These are phyloP conservation scores for Ceratobasidium sp. DNA, from an alignment of 1,284 basidiomycete species.

Conservation along the genomic window DNA sequence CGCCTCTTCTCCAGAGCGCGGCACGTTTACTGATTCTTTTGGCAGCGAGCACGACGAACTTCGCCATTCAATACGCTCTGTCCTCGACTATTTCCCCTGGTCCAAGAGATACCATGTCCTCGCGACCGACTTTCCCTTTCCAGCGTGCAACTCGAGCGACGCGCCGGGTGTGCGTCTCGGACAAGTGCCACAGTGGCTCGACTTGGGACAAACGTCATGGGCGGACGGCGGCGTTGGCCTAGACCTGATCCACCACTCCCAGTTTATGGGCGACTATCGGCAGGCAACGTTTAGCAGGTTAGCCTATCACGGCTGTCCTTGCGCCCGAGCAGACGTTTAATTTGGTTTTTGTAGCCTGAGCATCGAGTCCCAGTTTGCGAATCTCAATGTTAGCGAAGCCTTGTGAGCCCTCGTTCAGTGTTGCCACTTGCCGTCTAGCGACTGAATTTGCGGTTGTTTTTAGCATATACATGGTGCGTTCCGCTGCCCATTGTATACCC, in stretches of 20 bases:
- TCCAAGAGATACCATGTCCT: conserved; percentile 44
- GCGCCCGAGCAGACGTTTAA: conserved; percentile 18
- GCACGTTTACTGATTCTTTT: conserved; percentile 1
- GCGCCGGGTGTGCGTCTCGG: conserved; percentile 29
- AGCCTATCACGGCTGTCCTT: neutral
- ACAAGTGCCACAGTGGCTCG: conserved; percentile 48
- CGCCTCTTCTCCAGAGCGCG: neutral
- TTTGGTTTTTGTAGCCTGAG: conserved; percentile 38
- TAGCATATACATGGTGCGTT: conserved; percentile 46
- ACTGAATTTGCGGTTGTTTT: neutral
- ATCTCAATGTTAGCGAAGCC: conserved; percentile 44
- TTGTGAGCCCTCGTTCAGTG: conserved; percentile 45
- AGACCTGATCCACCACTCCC: conserved; percentile 43
- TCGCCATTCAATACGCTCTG: conserved; percentile 48
- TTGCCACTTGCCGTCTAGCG: neutral
- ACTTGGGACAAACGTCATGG: conserved; percentile 4
- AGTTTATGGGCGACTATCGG: conserved; percentile 42
- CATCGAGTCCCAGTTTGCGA: conserved; percentile 46
- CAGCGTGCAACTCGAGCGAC: conserved; percentile 39
- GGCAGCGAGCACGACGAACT: conserved; percentile 48
- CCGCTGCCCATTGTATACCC: neutral
- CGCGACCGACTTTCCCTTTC: conserved; percentile 45
- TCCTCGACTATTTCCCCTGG: conserved; percentile 43
- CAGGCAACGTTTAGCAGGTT: conserved; percentile 46
- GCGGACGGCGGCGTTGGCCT: conserved; percentile 31